Conservation (phyloP, 108 stramenopile genomes). For the Nitzschia putrida region DNA sequence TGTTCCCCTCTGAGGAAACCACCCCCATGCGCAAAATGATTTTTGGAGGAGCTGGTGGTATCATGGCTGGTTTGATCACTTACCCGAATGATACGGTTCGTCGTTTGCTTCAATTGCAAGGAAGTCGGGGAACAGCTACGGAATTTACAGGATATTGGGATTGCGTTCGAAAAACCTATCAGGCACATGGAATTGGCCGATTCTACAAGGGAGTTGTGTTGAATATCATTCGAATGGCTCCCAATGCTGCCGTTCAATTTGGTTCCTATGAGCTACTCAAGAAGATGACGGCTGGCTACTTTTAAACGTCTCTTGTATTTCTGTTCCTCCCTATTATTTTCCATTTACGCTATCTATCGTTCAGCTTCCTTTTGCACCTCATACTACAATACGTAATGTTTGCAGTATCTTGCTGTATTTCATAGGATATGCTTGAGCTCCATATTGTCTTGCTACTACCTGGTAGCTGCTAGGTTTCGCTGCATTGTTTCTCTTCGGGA, state of each 20-base stretch:
- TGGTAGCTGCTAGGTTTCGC: no score
- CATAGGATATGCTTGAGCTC: no score
- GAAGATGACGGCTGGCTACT: constrained; percentile 33
- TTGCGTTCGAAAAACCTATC: constrained; percentile 73
- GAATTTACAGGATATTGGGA: constrained; percentile 82
- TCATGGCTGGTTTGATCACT: constrained; percentile 77
- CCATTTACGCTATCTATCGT: no score
- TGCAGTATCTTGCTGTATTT: no score
- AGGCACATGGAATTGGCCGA: constrained; percentile 59
- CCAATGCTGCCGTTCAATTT: constrained; percentile 88
- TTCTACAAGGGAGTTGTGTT: constrained; percentile 77
- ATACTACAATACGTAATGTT: no score
- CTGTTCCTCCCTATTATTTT: no score
- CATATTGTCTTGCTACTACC: no score
- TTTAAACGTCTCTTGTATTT: constrained; percentile 14
- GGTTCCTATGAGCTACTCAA: constrained; percentile 82
- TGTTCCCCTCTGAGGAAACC: constrained; percentile 48
- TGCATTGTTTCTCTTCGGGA: no score
- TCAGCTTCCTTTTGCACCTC: no score
- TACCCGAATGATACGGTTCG: constrained; percentile 92
- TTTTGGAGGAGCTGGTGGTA: constrained; percentile 83
- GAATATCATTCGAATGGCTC: constrained; percentile 87
- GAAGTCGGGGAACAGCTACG: constrained; percentile 71
- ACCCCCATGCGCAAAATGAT: constrained; percentile 64
- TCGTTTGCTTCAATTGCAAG: constrained; percentile 84